These are phyloP conservation scores for Pythium aquatile DNA, from an alignment of 352 stramenopile species.

Conservation along the genomic window DNA sequence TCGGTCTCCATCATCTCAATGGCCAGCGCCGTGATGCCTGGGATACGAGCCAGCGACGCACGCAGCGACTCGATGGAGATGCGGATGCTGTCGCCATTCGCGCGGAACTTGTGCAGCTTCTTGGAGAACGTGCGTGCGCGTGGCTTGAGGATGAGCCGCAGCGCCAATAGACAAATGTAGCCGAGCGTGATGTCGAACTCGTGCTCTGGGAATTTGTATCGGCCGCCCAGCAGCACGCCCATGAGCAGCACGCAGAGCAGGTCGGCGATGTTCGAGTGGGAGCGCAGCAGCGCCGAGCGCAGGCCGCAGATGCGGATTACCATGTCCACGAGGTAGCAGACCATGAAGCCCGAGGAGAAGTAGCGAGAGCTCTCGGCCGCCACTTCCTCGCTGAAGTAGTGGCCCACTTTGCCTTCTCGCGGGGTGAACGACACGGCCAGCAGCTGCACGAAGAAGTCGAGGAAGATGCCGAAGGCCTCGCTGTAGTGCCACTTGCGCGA, in stretches of 20 bases:
- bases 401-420: constrained; percentile 26
- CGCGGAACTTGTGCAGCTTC: constrained; percentile 87
- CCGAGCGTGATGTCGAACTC: constrained; percentile 73
- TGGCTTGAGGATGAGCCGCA: constrained; percentile 84
- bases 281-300: constrained; percentile 72
- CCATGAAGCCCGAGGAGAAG: constrained; percentile 72
- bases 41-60: constrained; percentile 75
- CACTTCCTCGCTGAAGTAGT: constrained; percentile 58
- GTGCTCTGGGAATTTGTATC: constrained; percentile 53
- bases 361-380: constrained; percentile 68
- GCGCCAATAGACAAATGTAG: constrained; percentile 64
- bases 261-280: constrained; percentile 81
- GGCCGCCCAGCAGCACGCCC: constrained; percentile 46
- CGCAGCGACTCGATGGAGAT: constrained; percentile 85
- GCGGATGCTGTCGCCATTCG: constrained; percentile 82
- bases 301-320: constrained; percentile 71
- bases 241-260: constrained; percentile 69
- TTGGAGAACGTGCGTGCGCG: constrained; percentile 82
- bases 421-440: constrained; percentile 78
- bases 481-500: constrained; percentile 89
- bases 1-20: constrained; percentile 91
- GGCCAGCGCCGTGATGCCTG: constrained; percentile 71
- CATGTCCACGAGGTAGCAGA: constrained; percentile 86
- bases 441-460: constrained; percentile 87
- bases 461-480: constrained; percentile 80